phyloP scores from a whole-genome alignment of 2,329 filamentous ascomycete species.

The Thermoascus crustaceus region DNA sequence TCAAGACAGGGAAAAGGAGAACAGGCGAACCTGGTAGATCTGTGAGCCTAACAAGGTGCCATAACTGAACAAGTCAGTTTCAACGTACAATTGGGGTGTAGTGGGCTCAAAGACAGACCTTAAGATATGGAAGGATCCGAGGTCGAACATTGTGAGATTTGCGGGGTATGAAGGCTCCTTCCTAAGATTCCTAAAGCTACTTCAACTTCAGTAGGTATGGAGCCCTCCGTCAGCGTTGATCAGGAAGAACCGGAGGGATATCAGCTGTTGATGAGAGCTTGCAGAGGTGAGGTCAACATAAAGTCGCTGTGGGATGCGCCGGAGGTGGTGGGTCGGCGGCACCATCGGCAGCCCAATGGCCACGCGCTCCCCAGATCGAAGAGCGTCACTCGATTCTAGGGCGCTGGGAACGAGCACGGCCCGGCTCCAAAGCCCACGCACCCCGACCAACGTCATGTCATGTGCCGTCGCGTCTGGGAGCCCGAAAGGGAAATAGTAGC shows the following conservation, averaged over 20 bases:
- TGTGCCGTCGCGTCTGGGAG: constrained; percentile 28
- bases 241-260: no score
- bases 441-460: constrained; percentile 25
- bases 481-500: constrained; percentile 30
- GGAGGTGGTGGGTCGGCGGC: no score
- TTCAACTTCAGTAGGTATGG: no score
- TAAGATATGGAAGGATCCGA: constrained; percentile 13
- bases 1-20: no score
- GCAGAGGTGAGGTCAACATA: no score
- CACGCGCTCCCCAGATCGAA: no score
- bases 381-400: no score
- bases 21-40: constrained; percentile 80
- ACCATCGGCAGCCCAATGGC: no score
- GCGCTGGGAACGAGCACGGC: not conserved
- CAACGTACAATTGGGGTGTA: not conserved
- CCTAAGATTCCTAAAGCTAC: no score
- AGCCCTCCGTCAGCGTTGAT: no score
- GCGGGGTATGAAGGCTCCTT: not conserved
- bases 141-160: constrained; percentile 7
- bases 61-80: constrained; percentile 50
- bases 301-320: no score
- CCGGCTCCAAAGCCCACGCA: constrained; percentile 8
- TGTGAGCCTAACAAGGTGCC: constrained; percentile 79
- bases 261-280: no score
- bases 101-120: constrained; percentile 12